Base-by-base conservation (phyloP, 2,329 filamentous ascomycete species). In the Fusarium tricinctum region DNA sequence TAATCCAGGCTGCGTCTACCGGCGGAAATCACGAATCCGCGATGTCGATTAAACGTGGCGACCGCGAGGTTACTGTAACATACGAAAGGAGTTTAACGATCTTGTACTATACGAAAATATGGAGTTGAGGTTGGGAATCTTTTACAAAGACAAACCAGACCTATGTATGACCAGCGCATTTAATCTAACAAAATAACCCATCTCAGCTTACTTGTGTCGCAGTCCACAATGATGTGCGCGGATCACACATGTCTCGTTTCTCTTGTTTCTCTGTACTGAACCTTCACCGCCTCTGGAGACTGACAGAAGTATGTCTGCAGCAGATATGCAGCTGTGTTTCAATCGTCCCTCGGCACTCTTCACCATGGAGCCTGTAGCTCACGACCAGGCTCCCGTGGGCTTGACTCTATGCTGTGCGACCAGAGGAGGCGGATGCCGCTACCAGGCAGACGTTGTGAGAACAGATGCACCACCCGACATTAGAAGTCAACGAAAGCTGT, bases 41-140 rank as follows among this genome's bases (percentile, higher is more conserved):
- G 22, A 30, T 17, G 30, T 19, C 30, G n/a, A 28, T 17, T 3
- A 19, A 28, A 19, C 19, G 35, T 12, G 23, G 13, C 26, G 17
- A 49, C 12, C 30, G 46, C 15, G 20, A 51, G n/a, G 15, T 22
- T 51, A 40, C 39, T 69, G 62, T 69, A 67, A 49, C 20, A 61
- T 65, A 58, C 35, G 19, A n/a, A 42, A 30, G 42, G 43, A 43
- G 32, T 45, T 52, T 55, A 17, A 15, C 23, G 23, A 58, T 23
- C 28, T 46, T 68, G 66, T 66, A 68, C 20, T 45, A 69, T 63
- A 66, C 33, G 46, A 22, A 44, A 42, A 32, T 6, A 17, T 15
- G 38, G 13, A 47, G 35, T 45, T 53, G 14, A 13, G 26, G 33
- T 33, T 12, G 33, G 38, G 6, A 9, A 13, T 40, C 19, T 30